Evolutionary conservation across 768 basidiomycete genomes (phyloP), one percentile per base, ranked within the genome.

Genomic region (Boletus rubroflammeus): DNA sequence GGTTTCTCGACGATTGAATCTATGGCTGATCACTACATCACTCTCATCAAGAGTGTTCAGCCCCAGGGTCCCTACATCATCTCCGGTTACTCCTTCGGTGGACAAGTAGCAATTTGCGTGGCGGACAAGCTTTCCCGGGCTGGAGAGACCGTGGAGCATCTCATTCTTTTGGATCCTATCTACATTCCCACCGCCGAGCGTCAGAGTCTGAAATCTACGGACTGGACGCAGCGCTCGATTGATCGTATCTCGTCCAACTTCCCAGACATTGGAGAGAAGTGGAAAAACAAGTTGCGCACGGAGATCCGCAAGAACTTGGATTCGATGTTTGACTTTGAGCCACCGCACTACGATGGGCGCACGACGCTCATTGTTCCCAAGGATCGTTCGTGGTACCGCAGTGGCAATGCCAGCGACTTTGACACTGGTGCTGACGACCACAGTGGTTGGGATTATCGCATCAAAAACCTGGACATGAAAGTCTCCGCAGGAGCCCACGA

Each of bases 251-350:
- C 60, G 11, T 54, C 60, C 50, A 70, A 69, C 56, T 69, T 69
- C 57, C 62, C 60, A n/a, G 67, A 69, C 11, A 70, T 69, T 11
- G 68, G 67, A 6, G 67, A 70, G 39, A 66, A 58, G 45, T 69
- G 67, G 67, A 67, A 67, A 29, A 64, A 46, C 54, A 69, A 66
- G 50, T 39, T 69, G 43, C 64, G 63, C 39, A 57, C 56, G 15
- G 67, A 69, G 55, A 69, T 69, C 40, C 63, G 66, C 28, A 69
- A 69, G 62, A 69, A 69, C 51, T 42, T 69, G 56, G 68, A 70
- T 8, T 67, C 61, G 5, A 69, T 69, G 68, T 69, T 70, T 51
- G 68, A 67, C 49, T 69, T 64, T 23, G 66, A 69, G 40, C 64
- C 68, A 21, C 64, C 59, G 6, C 54, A 58, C 41, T 68, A 67